Percentiles rank a stretch among this genome's conserved stretches.
These are phyloP conservation scores for Calonectria hongkongensis DNA, from an alignment of 2,329 filamentous ascomycete species.

Conservation along the genomic window DNA sequence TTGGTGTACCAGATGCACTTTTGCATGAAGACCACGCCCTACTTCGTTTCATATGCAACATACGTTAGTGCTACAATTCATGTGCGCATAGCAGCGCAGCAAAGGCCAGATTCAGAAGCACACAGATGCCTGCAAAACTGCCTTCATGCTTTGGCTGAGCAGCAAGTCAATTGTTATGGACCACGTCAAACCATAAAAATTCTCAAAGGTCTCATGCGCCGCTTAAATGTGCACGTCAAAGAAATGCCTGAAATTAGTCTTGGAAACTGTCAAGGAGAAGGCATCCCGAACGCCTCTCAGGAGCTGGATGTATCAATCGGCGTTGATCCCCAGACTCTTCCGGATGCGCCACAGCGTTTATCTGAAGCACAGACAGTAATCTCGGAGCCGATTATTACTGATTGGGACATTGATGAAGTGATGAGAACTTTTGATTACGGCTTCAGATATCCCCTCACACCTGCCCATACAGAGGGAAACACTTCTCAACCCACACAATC, in stretches of 20 bases:
- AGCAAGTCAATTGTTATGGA: slow-evolving; percentile 60
- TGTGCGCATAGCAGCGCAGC: slow-evolving; percentile 68
- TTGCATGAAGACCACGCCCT: slow-evolving; percentile 66
- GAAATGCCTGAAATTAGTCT: background rate
- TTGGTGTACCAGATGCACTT: slow-evolving; percentile 64
- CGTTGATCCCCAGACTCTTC: background rate
- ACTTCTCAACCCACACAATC: background rate
- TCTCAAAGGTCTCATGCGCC: slow-evolving; percentile 32
- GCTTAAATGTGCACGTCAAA: background rate
- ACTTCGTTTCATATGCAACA: slow-evolving; percentile 71
- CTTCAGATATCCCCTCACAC: background rate
- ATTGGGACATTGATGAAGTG: slow-evolving; percentile 26
- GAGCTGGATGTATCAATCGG: background rate
- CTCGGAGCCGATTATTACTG: background rate
- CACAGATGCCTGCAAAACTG: slow-evolving; percentile 64
- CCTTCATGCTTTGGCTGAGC: slow-evolving; percentile 65
- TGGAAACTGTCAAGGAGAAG: background rate
- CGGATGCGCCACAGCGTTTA: background rate
- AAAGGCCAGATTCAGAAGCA: slow-evolving; percentile 60
- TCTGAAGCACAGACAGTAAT: background rate
- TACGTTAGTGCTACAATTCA: slow-evolving; percentile 72
- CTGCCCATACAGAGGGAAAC: background rate
- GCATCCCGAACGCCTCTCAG: background rate
- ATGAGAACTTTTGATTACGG: slow-evolving; percentile 30
- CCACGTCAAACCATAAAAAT: slow-evolving; percentile 42